Conservation (phyloP, 2,329 filamentous ascomycete genomes). For the Trichophyton schoenleinii region DNA sequence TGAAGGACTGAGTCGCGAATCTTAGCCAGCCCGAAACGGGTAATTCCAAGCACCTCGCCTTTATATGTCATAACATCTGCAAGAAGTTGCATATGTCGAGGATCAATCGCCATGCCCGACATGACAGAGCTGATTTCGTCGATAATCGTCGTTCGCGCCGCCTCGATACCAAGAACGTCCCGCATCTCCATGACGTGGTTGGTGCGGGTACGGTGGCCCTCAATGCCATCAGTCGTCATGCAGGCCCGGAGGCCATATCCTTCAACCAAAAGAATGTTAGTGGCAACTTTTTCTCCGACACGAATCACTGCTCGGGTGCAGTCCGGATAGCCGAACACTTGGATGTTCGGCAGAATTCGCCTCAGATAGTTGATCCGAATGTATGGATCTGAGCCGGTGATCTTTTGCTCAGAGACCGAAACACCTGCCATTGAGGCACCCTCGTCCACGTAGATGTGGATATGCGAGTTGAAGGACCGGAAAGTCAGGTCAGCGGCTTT, state of each 20-base stretch:
- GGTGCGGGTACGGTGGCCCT: slow-evolving; percentile 59
- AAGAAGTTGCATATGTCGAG: slow-evolving; percentile 91
- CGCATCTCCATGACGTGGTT: slow-evolving; percentile 87
- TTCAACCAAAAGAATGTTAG: slow-evolving; percentile 71
- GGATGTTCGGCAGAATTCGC: slow-evolving; percentile 65
- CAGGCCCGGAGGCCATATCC: slow-evolving; percentile 81
- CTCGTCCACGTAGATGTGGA: slow-evolving; percentile 58
- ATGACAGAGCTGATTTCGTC: slow-evolving; percentile 81
- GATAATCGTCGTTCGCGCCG: slow-evolving; percentile 78
- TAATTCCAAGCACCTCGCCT: slow-evolving; percentile 91
- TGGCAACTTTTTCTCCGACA: slow-evolving; percentile 45
- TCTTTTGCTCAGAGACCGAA: slow-evolving; percentile 32
- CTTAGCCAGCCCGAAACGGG: slow-evolving; percentile 87
- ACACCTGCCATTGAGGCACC: slow-evolving; percentile 24
- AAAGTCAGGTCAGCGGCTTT: slow-evolving; percentile 53
- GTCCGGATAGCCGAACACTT: slow-evolving; percentile 80
- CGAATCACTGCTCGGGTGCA: slow-evolving; percentile 81
- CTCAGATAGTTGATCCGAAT: slow-evolving; percentile 71
- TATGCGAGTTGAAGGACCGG: slow-evolving; percentile 37
- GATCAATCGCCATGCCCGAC: slow-evolving; percentile 89
- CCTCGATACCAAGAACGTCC: slow-evolving; percentile 87
- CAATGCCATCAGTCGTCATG: slow-evolving; percentile 86
- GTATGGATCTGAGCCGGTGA: slow-evolving; percentile 34
- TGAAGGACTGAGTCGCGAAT: slow-evolving; percentile 92
- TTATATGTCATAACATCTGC: slow-evolving; percentile 99